phyloP scores from a whole-genome alignment of 2,329 filamentous ascomycete species.

The Claviceps africana region DNA sequence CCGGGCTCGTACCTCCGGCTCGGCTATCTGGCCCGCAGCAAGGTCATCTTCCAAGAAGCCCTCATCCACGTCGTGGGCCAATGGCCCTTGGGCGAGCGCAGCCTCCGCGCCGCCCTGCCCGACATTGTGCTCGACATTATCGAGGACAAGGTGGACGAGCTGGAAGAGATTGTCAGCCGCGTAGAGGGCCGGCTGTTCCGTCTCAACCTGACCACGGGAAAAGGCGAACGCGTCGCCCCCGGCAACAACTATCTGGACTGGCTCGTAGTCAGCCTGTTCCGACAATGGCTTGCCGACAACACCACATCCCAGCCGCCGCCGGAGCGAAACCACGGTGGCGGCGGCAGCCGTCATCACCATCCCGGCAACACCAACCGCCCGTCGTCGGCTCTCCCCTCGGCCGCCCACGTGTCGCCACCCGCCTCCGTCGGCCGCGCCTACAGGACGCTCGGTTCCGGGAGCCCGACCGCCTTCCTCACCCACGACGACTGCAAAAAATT shows the following conservation, averaged over 20 bases:
- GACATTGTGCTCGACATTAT: constrained; percentile 73
- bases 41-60: constrained; percentile 74
- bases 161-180: constrained; percentile 67
- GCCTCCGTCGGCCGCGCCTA: constrained; percentile 60
- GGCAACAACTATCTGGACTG: constrained; percentile 74
- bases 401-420: constrained; percentile 29
- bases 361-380: constrained; percentile 2
- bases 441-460: constrained; percentile 54
- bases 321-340: constrained; percentile 15
- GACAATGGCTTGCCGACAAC: constrained; percentile 87
- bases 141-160: constrained; percentile 86
- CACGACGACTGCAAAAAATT: constrained; percentile 89
- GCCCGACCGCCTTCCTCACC: constrained; percentile 49
- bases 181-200: constrained; percentile 74
- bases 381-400: background rate
- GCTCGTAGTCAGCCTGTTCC: constrained; percentile 75
- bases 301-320: constrained; percentile 52
- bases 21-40: constrained; percentile 71
- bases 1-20: constrained; percentile 84
- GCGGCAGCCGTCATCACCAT: constrained; percentile 7
- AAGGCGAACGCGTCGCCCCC: constrained; percentile 72
- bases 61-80: constrained; percentile 89
- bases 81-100: constrained; percentile 71
- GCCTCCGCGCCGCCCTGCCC: constrained; percentile 60
- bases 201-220: constrained; percentile 60